Evolutionary conservation across 768 basidiomycete species (phyloP), one percentile per base, ranked within the genome.

Genomic region (Mycena latifolia): DNA sequence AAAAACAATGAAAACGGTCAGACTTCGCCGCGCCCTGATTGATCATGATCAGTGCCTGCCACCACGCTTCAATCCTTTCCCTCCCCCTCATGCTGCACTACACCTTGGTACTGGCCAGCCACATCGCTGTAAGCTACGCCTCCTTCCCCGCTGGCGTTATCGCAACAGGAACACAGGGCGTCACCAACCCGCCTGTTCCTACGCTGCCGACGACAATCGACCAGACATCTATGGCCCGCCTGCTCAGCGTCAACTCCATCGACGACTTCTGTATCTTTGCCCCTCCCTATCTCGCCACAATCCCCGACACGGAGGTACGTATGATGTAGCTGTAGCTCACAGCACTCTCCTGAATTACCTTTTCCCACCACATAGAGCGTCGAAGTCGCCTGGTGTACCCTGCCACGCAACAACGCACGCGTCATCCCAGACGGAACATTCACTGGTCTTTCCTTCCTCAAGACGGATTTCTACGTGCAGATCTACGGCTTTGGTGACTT

Each of bases 351-450:
- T 33, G 11, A 33, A 33, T 33, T 33, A n/a, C n/a, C n/a, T n/a
- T n/a, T n/a, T n/a, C n/a, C n/a, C 11, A 33, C 31, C 54, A 53
- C 17, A 22, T 67, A 83, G 80, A 79, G 80, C 0, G 72, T 75
- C 62, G 81, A 81, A 65, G 81, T 83, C 7, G 82, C 82, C n/a
- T 83, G 81, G 81, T 83, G 82, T 61, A 80, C 81, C 7, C 67
- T 81, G 62, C 76, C 73, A 14, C 76, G 81, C 43, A 83, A 83
- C 69, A 78, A 81, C 46, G 81, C 81, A 1, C 77, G n/a, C n/a
- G n/a, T n/a, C n/a, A n/a, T n/a, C n/a, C n/a, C n/a, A n/a, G n/a
- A n/a, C n/a, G n/a, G n/a, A 12, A 80, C 79, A 0, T 62, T 83
- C 56, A 78, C 76, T 11, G 82, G 81, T 35, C 77, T 80, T 47